These are phyloP conservation scores for Naegleria fowleri DNA, from an alignment of 208 protist genomes.

Conservation along the genomic window DNA sequence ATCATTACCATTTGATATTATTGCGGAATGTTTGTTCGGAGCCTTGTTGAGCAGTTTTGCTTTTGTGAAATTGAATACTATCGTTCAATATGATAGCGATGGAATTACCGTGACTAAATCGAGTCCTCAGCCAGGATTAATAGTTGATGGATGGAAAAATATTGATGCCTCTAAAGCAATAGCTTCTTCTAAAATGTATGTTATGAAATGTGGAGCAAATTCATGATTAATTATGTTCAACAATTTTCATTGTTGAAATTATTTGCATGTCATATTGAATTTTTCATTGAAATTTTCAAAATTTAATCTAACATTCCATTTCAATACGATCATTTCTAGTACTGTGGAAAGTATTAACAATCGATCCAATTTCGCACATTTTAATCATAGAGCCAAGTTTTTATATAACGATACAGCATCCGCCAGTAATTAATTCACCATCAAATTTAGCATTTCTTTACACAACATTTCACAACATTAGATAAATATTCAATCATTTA, in stretches of 20 bases:
- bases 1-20: background rate
- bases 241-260: too few species aligned
- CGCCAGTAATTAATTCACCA: background rate
- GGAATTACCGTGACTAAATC: background rate
- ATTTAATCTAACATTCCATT: too few species aligned
- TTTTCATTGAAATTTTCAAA: too few species aligned
- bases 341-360: background rate
- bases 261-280: too few species aligned
- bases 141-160: background rate
- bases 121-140: background rate
- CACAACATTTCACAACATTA: too few species aligned
- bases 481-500: too few species aligned
- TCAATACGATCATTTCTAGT: background rate
- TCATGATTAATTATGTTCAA: too few species aligned
- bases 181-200: background rate
- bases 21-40: background rate
- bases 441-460: too few species aligned
- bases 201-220: background rate
- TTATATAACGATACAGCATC: background rate
- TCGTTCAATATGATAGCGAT: background rate
- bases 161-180: background rate
- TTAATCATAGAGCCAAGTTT: constrained; percentile 1
- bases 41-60: background rate
- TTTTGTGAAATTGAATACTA: background rate
- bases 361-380: background rate